phyloP scores from a whole-genome alignment of 768 basidiomycete species.

The Phanerochaete carnosa region DNA sequence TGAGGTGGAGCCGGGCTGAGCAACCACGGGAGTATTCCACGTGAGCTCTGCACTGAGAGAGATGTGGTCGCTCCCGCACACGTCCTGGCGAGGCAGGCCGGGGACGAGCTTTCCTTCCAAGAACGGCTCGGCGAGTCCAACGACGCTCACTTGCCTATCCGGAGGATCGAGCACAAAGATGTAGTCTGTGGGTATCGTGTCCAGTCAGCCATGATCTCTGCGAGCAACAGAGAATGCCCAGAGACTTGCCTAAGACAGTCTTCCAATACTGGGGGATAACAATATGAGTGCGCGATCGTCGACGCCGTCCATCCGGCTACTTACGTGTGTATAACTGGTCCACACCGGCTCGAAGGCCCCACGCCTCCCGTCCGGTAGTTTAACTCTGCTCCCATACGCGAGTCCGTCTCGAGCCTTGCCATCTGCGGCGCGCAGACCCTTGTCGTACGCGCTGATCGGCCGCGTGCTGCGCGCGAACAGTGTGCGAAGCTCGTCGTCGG shows the following conservation, averaged over 20 bases:
- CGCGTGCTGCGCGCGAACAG: constrained; percentile 38
- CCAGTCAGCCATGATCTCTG: neutral
- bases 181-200: constrained; percentile 58
- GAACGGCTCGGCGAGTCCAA: constrained; percentile 62
- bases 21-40: constrained; percentile 14
- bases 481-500: constrained; percentile 48
- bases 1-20: neutral
- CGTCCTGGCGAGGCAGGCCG: constrained; percentile 75
- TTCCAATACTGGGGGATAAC: constrained; percentile 63
- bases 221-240: neutral
- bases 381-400: constrained; percentile 52
- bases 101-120: constrained; percentile 51
- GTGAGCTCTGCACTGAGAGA: constrained; percentile 68
- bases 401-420: constrained; percentile 17
- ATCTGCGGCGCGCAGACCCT: constrained; percentile 33
- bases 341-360: constrained; percentile 78
- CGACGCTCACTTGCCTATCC: constrained; percentile 32
- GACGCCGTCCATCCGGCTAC: neutral
- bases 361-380: constrained; percentile 34
- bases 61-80: constrained; percentile 88
- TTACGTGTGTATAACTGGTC: constrained; percentile 71
- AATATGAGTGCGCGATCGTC: neutral
- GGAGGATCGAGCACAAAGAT: constrained; percentile 70
- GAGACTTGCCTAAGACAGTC: constrained; percentile 62
- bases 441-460: constrained; percentile 70